Evolutionary conservation across 371 early-diverging fungal genomes (phyloP).

Genomic region (Mortierella sp.): DNA sequence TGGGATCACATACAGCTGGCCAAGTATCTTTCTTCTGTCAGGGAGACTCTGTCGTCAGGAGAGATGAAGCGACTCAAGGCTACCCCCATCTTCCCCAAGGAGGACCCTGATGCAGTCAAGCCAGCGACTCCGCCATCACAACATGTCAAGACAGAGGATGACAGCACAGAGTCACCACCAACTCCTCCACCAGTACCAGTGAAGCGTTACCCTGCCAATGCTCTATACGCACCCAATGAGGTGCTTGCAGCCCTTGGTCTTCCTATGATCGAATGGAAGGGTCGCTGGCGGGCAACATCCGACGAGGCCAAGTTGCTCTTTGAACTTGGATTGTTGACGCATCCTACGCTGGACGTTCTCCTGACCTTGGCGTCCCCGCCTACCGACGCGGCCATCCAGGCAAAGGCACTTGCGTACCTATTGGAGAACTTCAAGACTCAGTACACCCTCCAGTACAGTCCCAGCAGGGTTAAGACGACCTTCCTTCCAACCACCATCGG

Average conservation of each 20-base stretch:
- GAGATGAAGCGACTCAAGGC: constrained; percentile 77
- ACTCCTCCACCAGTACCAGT: constrained; percentile 34
- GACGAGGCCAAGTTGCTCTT: constrained; percentile 77
- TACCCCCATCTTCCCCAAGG: constrained; percentile 81
- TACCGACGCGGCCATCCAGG: constrained; percentile 58
- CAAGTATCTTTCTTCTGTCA: constrained; percentile 84
- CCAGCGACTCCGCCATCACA: constrained; percentile 30
- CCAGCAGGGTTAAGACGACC: constrained; percentile 61
- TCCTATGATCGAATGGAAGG: constrained; percentile 82
- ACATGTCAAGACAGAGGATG: constrained; percentile 32
- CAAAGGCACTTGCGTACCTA: constrained; percentile 76
- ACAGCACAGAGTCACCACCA: constrained; percentile 15
- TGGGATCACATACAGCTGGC: constrained; percentile 92
- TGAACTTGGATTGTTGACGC: constrained; percentile 72
- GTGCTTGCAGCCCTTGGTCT: constrained; percentile 71
- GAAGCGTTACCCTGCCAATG: constrained; percentile 75
- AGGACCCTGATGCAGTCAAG: constrained; percentile 48
- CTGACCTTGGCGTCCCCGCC: constrained; percentile 68
- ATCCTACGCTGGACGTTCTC: constrained; percentile 70
- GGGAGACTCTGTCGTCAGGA: constrained; percentile 68
- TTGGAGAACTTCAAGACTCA: constrained; percentile 76
- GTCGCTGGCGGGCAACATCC: constrained; percentile 56
- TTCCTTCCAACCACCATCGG: constrained; percentile 76
- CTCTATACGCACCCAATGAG: constrained; percentile 83
- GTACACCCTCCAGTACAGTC: constrained; percentile 66